These are phyloP conservation scores for Platanthera zijinensis DNA, from an alignment of 106 monocot species.

Conservation along the genomic window DNA sequence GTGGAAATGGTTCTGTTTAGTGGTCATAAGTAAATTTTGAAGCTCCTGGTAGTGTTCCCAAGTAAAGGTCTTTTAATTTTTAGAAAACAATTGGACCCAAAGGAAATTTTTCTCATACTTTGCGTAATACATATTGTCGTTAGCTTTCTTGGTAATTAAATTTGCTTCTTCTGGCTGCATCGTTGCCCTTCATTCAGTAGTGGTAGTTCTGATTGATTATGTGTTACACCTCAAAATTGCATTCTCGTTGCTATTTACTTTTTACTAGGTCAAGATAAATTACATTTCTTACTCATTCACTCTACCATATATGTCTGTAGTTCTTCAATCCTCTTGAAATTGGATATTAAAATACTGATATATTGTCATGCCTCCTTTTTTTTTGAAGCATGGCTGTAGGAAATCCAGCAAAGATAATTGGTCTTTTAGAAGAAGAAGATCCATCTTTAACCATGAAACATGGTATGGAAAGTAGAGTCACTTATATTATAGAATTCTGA, in stretches of 20 bases:
- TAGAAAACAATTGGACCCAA: too few relatives aligned
- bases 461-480: constrained; percentile 20
- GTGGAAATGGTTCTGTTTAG: too few relatives aligned
- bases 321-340: background rate
- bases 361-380: constrained; percentile 3
- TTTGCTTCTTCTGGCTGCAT: background rate
- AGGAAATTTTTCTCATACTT: too few relatives aligned
- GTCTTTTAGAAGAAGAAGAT: constrained; percentile 48
- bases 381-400: constrained; percentile 62
- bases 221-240: background rate
- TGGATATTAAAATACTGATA: background rate
- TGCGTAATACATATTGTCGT: background rate
- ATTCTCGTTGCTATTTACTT: background rate
- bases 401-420: constrained; percentile 71
- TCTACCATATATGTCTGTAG: background rate
- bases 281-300: background rate
- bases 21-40: too few relatives aligned
- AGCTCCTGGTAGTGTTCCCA: too few relatives aligned
- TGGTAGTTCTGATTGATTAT: background rate
- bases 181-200: background rate
- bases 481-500: background rate
- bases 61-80: too few relatives aligned
- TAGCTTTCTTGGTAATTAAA: background rate
- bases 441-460: constrained; percentile 86
- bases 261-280: background rate